Base-by-base conservation (phyloP, 2,329 filamentous ascomycete species). In the Diaporthe batatas region DNA sequence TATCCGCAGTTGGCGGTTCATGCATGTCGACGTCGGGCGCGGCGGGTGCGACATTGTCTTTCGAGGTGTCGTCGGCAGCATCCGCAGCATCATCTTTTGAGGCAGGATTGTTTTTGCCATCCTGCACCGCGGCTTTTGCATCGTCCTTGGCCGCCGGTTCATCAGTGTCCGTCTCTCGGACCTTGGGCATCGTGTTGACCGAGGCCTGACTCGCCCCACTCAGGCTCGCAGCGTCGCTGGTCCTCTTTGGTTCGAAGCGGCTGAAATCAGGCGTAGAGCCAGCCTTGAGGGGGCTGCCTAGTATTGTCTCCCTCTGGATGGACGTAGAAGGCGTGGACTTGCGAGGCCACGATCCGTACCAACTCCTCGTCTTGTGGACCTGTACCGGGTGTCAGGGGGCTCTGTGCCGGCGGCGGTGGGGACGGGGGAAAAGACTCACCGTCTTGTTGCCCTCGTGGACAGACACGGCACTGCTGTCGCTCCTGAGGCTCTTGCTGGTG, bases 291-390 rank as follows among this genome's bases (percentile, higher is more conserved):
- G 87, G 89, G 62, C 86, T 88, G 39, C 89, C 90, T 58, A 89
- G 81, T 36, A 92, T 91, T 16, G 87, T 89, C 79, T 92, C 90
- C 75, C 85, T 86, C 4, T 89, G 89, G 57, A 92, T 82, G 68
- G 90, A 88, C 7, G 87, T 91, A 11, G 89, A 91, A 36, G 90
- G 85, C 21, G 84, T 82, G 8, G 90, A 88, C 77, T 91, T 91
- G 74, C 87, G 84, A 23, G 89, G 87, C 88, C 88, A 91, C 23
- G 90, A 89, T 69, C 89, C 88, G 79, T 91, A 91, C 90, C 90
- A 92, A 79, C 89, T 91, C 62, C 83, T 83, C 11, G 85, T 81
- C 78, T 89, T 89, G 73, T 84, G 85, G 49, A 86, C 80, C 87
- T 90, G 76, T 54, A 21, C 44, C 36, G 2, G 10, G n/a, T 6